Conservation (phyloP, 306 rosid genomes). For the Calophaca sinica region DNA sequence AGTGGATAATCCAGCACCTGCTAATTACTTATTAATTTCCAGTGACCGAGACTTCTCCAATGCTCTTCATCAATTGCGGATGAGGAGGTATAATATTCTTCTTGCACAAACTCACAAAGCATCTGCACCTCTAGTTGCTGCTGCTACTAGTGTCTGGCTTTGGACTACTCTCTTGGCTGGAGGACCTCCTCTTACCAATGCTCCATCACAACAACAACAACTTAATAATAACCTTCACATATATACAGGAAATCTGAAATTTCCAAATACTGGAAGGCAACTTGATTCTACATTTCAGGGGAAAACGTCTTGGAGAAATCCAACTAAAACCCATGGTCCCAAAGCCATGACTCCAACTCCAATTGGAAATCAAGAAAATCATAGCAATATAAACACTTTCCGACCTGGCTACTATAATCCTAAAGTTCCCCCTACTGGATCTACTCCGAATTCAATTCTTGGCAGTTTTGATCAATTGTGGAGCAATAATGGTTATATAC, state of each 20-base stretch:
- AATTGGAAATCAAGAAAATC: background rate
- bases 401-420: no score
- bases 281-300: slow-evolving; percentile 17
- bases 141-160: slow-evolving; percentile 89
- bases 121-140: slow-evolving; percentile 79
- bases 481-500: no score
- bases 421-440: no score
- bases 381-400: background rate
- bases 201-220: slow-evolving; percentile 33
- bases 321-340: background rate
- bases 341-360: background rate
- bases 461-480: background rate
- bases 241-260: no score
- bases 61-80: slow-evolving; percentile 81
- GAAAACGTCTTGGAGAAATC: background rate
- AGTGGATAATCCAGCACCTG: slow-evolving; percentile 87
- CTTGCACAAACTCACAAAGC: slow-evolving; percentile 87
- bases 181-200: slow-evolving; percentile 65
- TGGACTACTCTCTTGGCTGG: slow-evolving; percentile 80
- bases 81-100: slow-evolving; percentile 86
- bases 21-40: slow-evolving; percentile 78
- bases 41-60: slow-evolving; percentile 87
- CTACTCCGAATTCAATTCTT: background rate
- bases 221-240: no score
- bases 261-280: slow-evolving; percentile 25